Base-by-base conservation (phyloP, 306 rosid genomes). In the Malus fusca region DNA sequence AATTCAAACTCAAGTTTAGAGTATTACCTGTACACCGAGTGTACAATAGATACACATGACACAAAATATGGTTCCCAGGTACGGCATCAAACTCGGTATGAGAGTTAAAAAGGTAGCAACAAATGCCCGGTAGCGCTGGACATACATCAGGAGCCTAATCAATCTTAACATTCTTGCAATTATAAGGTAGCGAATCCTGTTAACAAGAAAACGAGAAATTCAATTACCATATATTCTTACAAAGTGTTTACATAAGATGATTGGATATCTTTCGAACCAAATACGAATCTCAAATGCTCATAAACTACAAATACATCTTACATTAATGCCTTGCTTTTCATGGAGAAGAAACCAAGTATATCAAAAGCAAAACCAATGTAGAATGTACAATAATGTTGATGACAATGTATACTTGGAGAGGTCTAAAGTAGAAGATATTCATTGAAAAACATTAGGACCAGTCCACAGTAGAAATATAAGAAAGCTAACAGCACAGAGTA, bases 141-240 rank as follows among this genome's bases (percentile, higher is more conserved):
- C 96, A 74, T 95, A 22, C 96, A 95, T 90, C 82, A 95, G 91
- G 75, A 95, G 83, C 90, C 97, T 88, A 83, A 95, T 84, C 88
- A 95, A 73, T 73, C 99, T 85, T 75, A 95, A 81, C 97, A 95
- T 44, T 89, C 99, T 92, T 82, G 92, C 96, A 76, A 95, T 90
- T 63, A 95, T 93, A 76, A 95, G 99, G 90, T 95, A 95, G 40
- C 99, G 97, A 85, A 95, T 95, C 99, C 99, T 95, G 88, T 75
- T 70, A 69, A 66, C 30, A 71, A 66, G 40, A 79, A 72, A 70
- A 70, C 66, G 15, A 74, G 44, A 62, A 25, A 51, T 26, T 15
- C n/a, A 79, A 43, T 65, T 43, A 68, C 60, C 22, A 75, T 55
- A 62, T 71, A 70, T 58, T 69, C 71, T 68, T 35, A 40, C 11